Evolutionary conservation across 2,329 filamentous ascomycete species (phyloP), one percentile per base, ranked within the genome.

Genomic region (Aureobasidium sp.): DNA sequence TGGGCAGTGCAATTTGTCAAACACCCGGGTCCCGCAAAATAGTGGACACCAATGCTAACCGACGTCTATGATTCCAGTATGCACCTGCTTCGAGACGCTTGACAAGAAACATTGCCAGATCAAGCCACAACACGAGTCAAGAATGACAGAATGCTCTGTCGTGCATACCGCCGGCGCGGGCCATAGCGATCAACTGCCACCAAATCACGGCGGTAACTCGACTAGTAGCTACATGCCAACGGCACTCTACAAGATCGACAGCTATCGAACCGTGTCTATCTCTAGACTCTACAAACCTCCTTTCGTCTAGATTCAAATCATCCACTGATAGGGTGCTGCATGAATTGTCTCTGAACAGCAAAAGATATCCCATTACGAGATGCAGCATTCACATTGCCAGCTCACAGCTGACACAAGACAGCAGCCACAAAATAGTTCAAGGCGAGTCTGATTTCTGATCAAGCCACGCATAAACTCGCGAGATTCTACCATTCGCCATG

Each of bases 181-280:
- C 55, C 55, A 45, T 40, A 47, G 11, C 55, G 55, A 11, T 47
- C 11, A 59, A 20, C 54, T 33, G 20, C 55, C 55, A 59, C 55
- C 29, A 29, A 59, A 47, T 20, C 42, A 47, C 51, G 42, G 29
- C 55, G 6, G 15, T 33, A 20, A 23, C 51, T 38, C 13, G 13
- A 10, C 15, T 27, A n/a, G n/a, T 59, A 29, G n/a, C n/a, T n/a
- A n/a, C n/a, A n/a, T n/a, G n/a, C 55, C 55, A 42, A 36, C n/a
- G 42, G 42, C n/a, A 59, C 25, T 58, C n/a, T 40, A 29, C 55
- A 59, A 40, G 55, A 59, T 59, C 55, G 55, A 59, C 55, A 29
- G 42, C 27, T 47, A 31, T 59, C 55, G 55, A 27, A 47, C 31
- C n/a, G 42, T 47, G 42, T 29, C 55, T n/a, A n/a, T 36, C 11